Evolutionary conservation across 1,139 yeast genomes (phyloP).

Genomic region (Saccharomyces hybrid): DNA sequence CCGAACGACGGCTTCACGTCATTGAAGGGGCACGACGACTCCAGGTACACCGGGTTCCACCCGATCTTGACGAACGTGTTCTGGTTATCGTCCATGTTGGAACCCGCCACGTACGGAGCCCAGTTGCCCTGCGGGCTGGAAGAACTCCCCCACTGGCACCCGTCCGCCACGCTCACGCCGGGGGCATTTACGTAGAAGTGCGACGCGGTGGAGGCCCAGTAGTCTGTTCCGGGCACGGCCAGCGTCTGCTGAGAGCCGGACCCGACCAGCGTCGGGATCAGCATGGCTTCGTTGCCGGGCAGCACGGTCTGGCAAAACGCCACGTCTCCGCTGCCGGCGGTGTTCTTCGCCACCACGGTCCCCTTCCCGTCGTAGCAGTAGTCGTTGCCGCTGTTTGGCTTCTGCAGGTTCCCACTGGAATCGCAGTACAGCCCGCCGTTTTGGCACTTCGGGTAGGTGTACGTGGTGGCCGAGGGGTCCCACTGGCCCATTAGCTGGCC

Average conservation of each 20-base stretch:
- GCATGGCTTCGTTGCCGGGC: constrained; percentile 92
- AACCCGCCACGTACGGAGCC: constrained; percentile 91
- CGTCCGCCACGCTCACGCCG: constrained; percentile 68
- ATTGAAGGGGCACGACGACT: constrained; percentile 46
- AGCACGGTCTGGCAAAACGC: constrained; percentile 90
- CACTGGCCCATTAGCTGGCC: constrained; percentile 77
- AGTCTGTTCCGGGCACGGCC: constrained; percentile 78
- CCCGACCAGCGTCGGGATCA: constrained; percentile 67
- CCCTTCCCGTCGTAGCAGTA: constrained; percentile 76
- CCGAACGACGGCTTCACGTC: constrained; percentile 59
- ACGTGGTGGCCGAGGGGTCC: constrained; percentile 54
- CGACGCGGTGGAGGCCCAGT: constrained; percentile 73
- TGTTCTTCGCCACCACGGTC: constrained; percentile 55
- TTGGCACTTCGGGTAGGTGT: constrained; percentile 60
- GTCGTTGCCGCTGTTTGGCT: constrained; percentile 49
- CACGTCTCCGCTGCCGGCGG: constrained; percentile 43
- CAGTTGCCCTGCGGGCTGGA: constrained; percentile 73
- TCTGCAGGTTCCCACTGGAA: constrained; percentile 56
- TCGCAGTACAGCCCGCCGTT: constrained; percentile 79
- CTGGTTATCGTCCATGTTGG: constrained; percentile 62
- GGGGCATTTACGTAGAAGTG: constrained; percentile 85
- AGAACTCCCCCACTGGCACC: constrained; percentile 77
- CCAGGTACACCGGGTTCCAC: constrained; percentile 82
- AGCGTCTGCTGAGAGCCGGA: constrained; percentile 42
- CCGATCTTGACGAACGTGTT: constrained; percentile 77